These are phyloP conservation scores for peach (Prunus persica) DNA, from an alignment of 306 rosid genomes.

Conservation along the genomic window DNA sequence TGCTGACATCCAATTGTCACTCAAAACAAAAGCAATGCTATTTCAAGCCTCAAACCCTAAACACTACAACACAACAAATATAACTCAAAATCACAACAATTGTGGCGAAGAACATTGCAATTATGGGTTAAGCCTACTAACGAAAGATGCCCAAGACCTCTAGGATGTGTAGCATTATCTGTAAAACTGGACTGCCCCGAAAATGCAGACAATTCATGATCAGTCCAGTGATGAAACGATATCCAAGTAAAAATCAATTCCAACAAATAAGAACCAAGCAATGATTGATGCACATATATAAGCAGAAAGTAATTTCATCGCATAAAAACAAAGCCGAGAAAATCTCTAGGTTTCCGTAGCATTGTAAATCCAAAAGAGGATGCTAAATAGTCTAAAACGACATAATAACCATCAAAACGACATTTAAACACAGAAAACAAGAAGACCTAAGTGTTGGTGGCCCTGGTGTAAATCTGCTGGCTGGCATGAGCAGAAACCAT, in stretches of 20 bases:
- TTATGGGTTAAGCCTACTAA: background rate
- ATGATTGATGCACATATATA: background rate
- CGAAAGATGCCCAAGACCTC: background rate
- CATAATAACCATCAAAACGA: background rate
- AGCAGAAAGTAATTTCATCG: background rate
- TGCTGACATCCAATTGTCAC: background rate
- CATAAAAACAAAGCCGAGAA: background rate
- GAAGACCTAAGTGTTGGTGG: conserved; percentile 1
- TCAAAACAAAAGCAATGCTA: background rate
- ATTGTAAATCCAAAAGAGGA: background rate
- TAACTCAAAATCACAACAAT: background rate
- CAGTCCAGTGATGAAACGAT: background rate
- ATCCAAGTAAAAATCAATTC: background rate
- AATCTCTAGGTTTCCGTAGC: background rate
- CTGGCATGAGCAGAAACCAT: conserved; percentile 2
- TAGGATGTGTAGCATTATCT: no score
- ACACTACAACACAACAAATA: background rate
- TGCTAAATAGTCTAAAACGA: background rate
- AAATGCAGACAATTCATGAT: background rate
- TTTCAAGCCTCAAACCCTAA: background rate
- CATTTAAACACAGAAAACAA: background rate
- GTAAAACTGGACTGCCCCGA: background rate
- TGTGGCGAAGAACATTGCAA: background rate
- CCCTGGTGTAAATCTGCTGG: conserved; percentile 10
- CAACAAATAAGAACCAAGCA: background rate